Percentiles rank a stretch among this genome's conserved stretches.
Conservation (phyloP, 1,139 yeast genomes). For the Diutina ranongensis region DNA sequence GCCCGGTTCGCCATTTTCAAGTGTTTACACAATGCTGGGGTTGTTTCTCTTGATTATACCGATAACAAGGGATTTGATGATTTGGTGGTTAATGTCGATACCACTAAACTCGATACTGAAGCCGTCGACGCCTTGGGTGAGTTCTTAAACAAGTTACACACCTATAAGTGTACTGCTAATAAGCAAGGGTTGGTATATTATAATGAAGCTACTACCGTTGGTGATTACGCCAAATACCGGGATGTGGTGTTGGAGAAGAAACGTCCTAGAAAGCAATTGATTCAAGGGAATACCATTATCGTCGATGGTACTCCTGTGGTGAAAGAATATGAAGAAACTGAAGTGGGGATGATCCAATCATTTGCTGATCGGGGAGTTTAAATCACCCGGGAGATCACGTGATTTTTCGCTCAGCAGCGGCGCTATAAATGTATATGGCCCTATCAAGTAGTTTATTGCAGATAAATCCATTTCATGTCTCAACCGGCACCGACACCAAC, state of each 20-base stretch:
- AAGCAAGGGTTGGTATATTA: conserved; percentile 53
- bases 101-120: conserved; percentile 45
- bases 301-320: conserved; percentile 35
- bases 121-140: conserved; percentile 70
- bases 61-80: conserved; percentile 42
- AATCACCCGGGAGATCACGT: neutral
- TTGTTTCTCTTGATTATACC: conserved; percentile 41
- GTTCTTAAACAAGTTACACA: conserved; percentile 60
- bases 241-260: conserved; percentile 59
- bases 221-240: conserved; percentile 54
- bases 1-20: conserved; percentile 80
- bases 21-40: conserved; percentile 59
- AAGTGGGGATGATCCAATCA: conserved; percentile 67
- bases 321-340: conserved; percentile 64
- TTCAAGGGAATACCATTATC: conserved; percentile 64
- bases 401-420: too few species aligned
- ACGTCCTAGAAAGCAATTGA: conserved; percentile 71
- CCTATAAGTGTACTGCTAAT: conserved; percentile 70
- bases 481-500: too few species aligned
- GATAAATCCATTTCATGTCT: too few species aligned
- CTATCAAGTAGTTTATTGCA: too few species aligned
- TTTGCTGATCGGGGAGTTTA: conserved; percentile 48
- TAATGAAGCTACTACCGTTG: conserved; percentile 54
- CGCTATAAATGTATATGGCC: too few species aligned
- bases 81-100: conserved; percentile 46